Evolutionary conservation across 1,284 basidiomycete genomes (phyloP).

Genomic region (Cryptococcus sp.): DNA sequence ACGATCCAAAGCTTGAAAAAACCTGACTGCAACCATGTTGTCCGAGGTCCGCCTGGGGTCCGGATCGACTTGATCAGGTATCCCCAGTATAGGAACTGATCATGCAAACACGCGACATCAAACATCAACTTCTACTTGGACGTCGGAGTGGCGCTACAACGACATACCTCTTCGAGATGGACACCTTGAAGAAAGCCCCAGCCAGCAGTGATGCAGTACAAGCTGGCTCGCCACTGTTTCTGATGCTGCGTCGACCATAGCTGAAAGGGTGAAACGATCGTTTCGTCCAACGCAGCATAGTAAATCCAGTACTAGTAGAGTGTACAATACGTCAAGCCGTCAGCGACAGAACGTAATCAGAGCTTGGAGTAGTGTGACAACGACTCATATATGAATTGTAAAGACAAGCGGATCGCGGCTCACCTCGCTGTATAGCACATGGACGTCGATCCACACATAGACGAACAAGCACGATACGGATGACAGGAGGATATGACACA

Average conservation of each 20-base stretch:
- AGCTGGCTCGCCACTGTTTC: conserved; percentile 12
- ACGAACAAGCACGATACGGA: conserved; percentile 18
- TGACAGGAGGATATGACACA: conserved; percentile 29
- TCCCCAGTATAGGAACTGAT: conserved; percentile 36
- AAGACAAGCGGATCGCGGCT: not conserved
- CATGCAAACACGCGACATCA: not conserved
- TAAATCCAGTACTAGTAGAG: conserved; percentile 37
- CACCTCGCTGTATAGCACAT: conserved; percentile 33
- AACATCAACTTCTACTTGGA: not conserved
- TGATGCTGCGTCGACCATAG: conserved; percentile 22
- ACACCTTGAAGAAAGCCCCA: conserved; percentile 36
- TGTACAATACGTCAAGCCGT: not conserved
- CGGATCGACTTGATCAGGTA: conserved; percentile 32
- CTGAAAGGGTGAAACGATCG: conserved; percentile 30
- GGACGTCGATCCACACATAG: conserved; percentile 25
- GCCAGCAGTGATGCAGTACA: conserved; percentile 29
- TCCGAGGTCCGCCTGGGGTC: conserved; percentile 17
- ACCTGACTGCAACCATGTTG: conserved; percentile 25
- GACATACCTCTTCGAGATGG: conserved; percentile 38
- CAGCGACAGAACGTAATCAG: not conserved
- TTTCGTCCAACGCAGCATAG: conserved; percentile 16
- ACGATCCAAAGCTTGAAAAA: conserved; percentile 31
- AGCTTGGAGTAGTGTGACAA: too few relatives aligned
- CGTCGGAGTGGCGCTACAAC: not conserved
- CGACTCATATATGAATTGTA: too few relatives aligned